Base-by-base conservation (phyloP, 2,329 filamentous ascomycete species). In the Sporothrix brasiliensis region DNA sequence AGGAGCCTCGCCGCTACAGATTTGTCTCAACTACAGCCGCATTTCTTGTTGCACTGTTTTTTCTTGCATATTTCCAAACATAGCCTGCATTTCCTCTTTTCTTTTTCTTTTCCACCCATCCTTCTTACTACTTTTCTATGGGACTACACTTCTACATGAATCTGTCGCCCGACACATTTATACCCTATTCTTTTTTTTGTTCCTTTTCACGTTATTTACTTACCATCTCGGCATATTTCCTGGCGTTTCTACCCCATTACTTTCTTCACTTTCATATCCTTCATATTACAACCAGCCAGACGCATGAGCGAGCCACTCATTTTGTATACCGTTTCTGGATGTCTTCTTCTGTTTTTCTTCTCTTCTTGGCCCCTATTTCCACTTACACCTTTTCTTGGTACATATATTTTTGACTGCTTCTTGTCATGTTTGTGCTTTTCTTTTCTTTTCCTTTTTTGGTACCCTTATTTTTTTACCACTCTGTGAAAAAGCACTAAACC, bases 381-480 rank as follows among this genome's bases (percentile, higher is more conserved):
- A 47, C 24, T 27, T 11, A 24, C 10, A 63, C n/a, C 30, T 53
- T 34, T 47, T 70, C 56, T 53, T 34, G 27, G 24, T 65, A 65
- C 30, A 63, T 63, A 63, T 47, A 24, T 63, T 27, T n/a, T n/a
- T 52, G 27, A 27, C 30, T n/a, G 13, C 21, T 66, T 67, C 11
- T 52, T 52, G 41, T 60, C 27, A n/a, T 68, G 44, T 68, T 68
- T 68, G 50, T 61, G 52, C 52, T 70, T 58, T 16, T 53, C 14
- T 44, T 4, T 69, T 41, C n/a, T 49, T 27, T n/a, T 24, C 30
- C 16, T 52, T 21, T 27, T 19, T 14, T 67, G 27, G 7, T 44
- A 27, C 47, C 13, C 41, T 13, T 27, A 13, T 47, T 19, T 58
- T 58, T 49, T n/a, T 30, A n/a, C 34, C 6, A n/a, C 30, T 21